Evolutionary conservation across 2,329 filamentous ascomycete genomes (phyloP).

Genomic region (Akanthomyces dipterigenus): DNA sequence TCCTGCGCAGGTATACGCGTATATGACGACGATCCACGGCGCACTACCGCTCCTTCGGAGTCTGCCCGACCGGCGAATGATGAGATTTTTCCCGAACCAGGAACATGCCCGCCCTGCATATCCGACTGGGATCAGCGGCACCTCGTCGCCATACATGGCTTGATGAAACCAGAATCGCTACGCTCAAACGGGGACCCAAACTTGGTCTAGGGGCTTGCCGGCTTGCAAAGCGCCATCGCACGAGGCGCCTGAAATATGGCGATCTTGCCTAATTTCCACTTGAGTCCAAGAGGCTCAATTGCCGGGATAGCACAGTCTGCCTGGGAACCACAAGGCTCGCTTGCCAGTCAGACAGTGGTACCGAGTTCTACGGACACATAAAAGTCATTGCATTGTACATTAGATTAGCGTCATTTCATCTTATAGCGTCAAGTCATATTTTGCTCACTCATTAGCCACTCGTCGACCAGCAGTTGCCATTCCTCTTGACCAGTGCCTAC

Average conservation of each 20-base stretch:
- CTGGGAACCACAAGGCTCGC: neutral
- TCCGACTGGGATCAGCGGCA: neutral
- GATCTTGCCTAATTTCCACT: neutral
- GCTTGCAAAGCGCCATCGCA: neutral
- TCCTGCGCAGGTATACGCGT: neutral
- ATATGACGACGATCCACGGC: too few species aligned
- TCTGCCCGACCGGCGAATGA: neutral
- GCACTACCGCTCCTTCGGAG: neutral
- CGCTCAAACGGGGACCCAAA: neutral
- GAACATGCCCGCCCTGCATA: neutral
- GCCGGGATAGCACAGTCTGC: neutral
- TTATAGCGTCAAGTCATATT: neutral
- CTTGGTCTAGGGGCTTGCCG: neutral
- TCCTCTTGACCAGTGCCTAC: neutral
- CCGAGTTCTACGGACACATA: neutral
- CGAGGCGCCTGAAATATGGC: neutral
- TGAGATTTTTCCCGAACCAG: neutral
- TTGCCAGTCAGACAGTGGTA: neutral
- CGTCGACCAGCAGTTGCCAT: neutral
- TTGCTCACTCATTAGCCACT: neutral
- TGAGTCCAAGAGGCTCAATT: neutral
- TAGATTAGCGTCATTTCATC: neutral
- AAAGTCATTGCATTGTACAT: neutral
- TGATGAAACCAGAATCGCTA: neutral
- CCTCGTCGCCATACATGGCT: neutral